Evolutionary conservation across 1,284 basidiomycete species (phyloP).

Genomic region (Pseudozyma tsukubaensis): DNA sequence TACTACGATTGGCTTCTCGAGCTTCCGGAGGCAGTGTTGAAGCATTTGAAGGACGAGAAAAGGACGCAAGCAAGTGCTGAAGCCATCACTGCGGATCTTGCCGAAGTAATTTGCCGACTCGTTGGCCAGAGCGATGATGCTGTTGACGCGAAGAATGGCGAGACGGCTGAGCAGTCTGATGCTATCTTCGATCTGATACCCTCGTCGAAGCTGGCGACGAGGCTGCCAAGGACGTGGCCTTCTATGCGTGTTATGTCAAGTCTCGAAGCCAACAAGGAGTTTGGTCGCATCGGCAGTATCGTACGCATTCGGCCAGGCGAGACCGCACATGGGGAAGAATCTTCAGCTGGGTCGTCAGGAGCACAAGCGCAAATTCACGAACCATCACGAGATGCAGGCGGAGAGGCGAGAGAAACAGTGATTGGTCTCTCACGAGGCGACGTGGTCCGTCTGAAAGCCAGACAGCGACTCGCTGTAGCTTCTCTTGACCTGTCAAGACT

Average conservation of each 20-base stretch:
- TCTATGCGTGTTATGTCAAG: conserved; percentile 40
- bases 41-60: conserved; percentile 23
- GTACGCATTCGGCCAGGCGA: conserved; percentile 17
- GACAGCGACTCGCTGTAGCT: conserved; percentile 30
- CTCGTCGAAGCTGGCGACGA: conserved; percentile 6
- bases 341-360: background rate
- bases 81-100: conserved; percentile 24
- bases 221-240: conserved; percentile 39
- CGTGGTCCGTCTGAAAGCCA: conserved; percentile 32
- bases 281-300: conserved; percentile 34
- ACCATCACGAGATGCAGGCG: background rate
- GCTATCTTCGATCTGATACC: conserved; percentile 42
- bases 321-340: background rate
- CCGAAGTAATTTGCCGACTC: conserved; percentile 29
- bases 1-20: conserved; percentile 33
- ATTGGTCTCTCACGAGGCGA: conserved; percentile 44
- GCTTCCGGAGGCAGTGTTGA: conserved; percentile 14
- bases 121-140: conserved; percentile 7
- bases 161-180: conserved; percentile 1
- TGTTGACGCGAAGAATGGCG: background rate
- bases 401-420: conserved; percentile 14
- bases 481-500: conserved; percentile 23
- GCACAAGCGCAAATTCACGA: background rate
- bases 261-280: conserved; percentile 41
- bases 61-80: conserved; percentile 9